Evolutionary conservation across 495 filamentous ascomycete species (phyloP), one percentile per base, ranked within the genome.

Genomic region (Hypoxylon crocopeplum): DNA sequence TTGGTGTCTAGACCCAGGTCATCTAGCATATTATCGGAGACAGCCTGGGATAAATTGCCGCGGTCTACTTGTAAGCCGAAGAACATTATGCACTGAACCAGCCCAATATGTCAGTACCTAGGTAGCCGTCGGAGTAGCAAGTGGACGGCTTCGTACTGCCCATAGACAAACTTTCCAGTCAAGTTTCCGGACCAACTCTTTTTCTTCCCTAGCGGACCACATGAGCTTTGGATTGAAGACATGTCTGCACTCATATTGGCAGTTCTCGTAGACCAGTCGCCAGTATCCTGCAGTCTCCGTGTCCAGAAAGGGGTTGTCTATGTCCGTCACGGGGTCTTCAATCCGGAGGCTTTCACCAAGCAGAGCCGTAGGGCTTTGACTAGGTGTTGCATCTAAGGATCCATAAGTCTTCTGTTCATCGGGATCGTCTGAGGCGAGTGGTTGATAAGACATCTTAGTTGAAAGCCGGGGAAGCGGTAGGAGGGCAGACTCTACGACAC

Each of bases 21-120:
- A 19, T 76, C 72, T 24, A 86, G 65, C 62, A 86, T 60, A 30
- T 81, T 81, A 55, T 85, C 84, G 1, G 83, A 73, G 7, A 84
- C 62, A 12, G 82, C 84, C 32, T 86, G 79, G 0, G 73, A 52
- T 0, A 86, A 69, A 57, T 86, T 86, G 2, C 78, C 77, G 12
- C 84, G 75, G 62, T 86, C 84, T 12, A 85, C 74, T 49, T 86
- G 80, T 0, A 86, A 71, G 7, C 75, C 78, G 51, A 84, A 83
- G 52, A 85, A 85, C 81, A 77, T 75, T 22, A 72, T 56, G 32
- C 72, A 79, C 70, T 72, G 42, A 17, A 44, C 6, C 17, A 21
- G 19, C 42, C 38, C 8, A 7, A 39, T 20, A 33, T 25, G 49
- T 66, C 48, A 46, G 49, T 30, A 25, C 27, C 32, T 48, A 39